Conservation (phyloP, 345 rosid genomes). For the Geranium rotundifolium region DNA sequence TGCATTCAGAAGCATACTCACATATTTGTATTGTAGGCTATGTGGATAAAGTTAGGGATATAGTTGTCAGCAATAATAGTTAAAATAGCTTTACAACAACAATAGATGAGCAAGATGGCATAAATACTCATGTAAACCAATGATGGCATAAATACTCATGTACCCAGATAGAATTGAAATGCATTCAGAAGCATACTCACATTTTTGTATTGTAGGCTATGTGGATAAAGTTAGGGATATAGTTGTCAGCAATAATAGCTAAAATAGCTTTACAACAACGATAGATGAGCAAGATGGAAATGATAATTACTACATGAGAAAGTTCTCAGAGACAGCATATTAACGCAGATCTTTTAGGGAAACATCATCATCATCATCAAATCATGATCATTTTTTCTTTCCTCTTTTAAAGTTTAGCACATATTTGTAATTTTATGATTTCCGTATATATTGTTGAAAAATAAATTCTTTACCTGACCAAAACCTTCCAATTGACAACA, state of each 20-base stretch:
- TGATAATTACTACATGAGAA: not conserved
- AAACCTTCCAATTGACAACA: constrained; percentile 70
- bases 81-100: not conserved
- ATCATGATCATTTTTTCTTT: too few species aligned
- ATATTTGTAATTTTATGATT: too few species aligned
- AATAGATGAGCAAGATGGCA: not conserved
- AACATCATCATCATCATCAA: too few species aligned
- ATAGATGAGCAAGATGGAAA: not conserved
- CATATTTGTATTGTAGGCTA: too few species aligned
- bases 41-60: not conserved
- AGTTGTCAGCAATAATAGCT: not conserved
- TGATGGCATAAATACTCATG: not conserved
- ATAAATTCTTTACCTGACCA: constrained; percentile 40
- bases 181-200: not conserved
- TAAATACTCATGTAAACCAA: not conserved
- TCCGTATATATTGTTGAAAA: too few species aligned
- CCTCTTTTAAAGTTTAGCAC: too few species aligned
- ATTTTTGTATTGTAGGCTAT: too few species aligned
- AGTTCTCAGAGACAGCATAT: too few species aligned
- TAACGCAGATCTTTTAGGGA: too few species aligned
- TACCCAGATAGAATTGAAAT: not conserved
- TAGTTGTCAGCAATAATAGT: not conserved
- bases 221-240: not conserved
- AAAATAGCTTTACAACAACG: not conserved
- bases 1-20: not conserved